A percentile compares a stretch with the other conserved stretches of the same genome.
Conservation (phyloP, 73 alveolate genomes). For the Loxodes magnus region DNA sequence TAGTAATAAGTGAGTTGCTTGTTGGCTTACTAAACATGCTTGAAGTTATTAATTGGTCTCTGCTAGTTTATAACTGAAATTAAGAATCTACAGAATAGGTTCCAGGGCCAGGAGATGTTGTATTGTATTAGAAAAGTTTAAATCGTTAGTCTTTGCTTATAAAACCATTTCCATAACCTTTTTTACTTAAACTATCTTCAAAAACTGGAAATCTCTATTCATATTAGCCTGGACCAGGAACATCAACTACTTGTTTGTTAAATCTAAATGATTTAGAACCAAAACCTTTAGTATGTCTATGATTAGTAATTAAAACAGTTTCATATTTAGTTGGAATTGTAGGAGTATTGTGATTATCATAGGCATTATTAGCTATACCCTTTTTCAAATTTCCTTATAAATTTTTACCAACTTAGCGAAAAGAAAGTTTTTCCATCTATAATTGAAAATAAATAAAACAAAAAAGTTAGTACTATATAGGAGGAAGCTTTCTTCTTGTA, state of each 20-base stretch:
- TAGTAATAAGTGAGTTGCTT: not conserved
- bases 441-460: no score
- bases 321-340: no score
- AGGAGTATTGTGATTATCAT: no score
- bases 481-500: no score
- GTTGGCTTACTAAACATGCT: not conserved
- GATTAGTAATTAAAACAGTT: no score
- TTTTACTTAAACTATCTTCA: not conserved
- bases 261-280: not conserved
- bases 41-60: not conserved
- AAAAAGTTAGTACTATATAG: no score
- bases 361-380: no score
- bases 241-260: no score
- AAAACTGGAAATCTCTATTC: not conserved
- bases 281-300: conserved; percentile 10
- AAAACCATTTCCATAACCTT: conserved; percentile 6
- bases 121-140: not conserved
- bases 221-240: conserved; percentile 10
- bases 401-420: no score
- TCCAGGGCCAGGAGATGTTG: conserved; percentile 14
- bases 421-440: no score
- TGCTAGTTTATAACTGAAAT: no score
- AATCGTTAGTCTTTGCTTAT: conserved; percentile 1
- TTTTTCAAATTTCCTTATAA: no score
- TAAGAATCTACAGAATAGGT: not conserved